Base-by-base conservation (phyloP, 805 yeast genomes). In the Pichia sporocuriosa region DNA sequence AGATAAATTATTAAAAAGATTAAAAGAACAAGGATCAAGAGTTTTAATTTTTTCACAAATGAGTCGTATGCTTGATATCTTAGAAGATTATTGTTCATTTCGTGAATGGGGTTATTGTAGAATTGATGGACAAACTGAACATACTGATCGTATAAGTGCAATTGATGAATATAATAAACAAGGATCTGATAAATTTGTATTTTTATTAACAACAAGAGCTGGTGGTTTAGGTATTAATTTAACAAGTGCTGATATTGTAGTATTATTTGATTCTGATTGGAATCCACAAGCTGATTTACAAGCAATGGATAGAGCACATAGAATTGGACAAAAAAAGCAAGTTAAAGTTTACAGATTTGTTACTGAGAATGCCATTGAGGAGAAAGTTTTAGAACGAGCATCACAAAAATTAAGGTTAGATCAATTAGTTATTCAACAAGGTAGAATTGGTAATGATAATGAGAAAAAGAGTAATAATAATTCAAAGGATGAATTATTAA, bases 191-290 rank as follows among this genome's bases (percentile, higher is more conserved):
- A 84, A 84, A 51, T 84, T 84, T 57, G 69, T 82, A n/a, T 84
- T 84, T 51, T 62, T 84, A 47, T 67, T 84, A 50, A 84, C 94
- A 5, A 84, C 94, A 4, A 75, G 94, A 68, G 94, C 94, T 34
- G 93, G 96, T 62, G 96, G 96, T 10, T 70, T 87, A 58, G 94
- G 94, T 62, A 84, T 84, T 54, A 84, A 84, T 56, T 69, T 84
- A 54, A 84, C 93, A 4, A 66, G 79, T n/a, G 93, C 93, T 1
- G 89, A 84, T 59, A 69, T 80, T 48, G 94, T 84, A 35, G 73
- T 84, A 3, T 61, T 84, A 34, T 84, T 69, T 56, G 94, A 84
- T 62, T 80, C 88, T 3, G 94, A 84, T 59, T 84, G 94, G 94
- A 84, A 84, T 51, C 94, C 94, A 1, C 94, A 84, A 56, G 93